Conservation (phyloP, 495 filamentous ascomycete species). For the Polyplosphaeria fusca region DNA sequence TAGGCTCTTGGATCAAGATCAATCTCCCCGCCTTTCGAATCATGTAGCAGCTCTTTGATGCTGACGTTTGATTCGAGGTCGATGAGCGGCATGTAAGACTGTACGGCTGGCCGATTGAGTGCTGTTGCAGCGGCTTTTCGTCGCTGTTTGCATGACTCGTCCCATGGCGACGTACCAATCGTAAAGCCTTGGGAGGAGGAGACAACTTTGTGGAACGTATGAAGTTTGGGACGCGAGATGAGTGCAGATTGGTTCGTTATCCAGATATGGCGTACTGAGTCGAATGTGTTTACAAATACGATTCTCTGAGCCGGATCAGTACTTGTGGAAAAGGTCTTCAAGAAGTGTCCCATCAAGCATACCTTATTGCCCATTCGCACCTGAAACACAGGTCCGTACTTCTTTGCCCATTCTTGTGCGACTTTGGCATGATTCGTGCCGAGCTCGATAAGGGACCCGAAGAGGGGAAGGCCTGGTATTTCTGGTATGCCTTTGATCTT, state of each 20-base stretch:
- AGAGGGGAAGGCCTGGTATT: conserved; percentile 60
- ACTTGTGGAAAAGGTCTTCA: no score
- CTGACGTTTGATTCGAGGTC: conserved; percentile 63
- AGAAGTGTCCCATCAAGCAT: neutral
- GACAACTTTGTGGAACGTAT: conserved; percentile 71
- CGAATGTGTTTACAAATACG: conserved; percentile 67
- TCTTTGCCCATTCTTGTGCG: conserved; percentile 55
- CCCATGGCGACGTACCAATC: conserved; percentile 72
- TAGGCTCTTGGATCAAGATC: conserved; percentile 62
- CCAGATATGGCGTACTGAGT: conserved; percentile 65
- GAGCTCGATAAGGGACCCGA: conserved; percentile 61
- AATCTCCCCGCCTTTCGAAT: conserved; percentile 50
- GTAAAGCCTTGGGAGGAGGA: conserved; percentile 68
- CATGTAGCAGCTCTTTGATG: conserved; percentile 61
- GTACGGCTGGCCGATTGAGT: conserved; percentile 62
- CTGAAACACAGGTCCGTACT: conserved; percentile 66
- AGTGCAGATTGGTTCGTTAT: conserved; percentile 69
- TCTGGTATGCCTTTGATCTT: conserved; percentile 64
- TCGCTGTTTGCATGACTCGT: conserved; percentile 67
- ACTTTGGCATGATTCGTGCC: conserved; percentile 55
- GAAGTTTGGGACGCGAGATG: conserved; percentile 65
- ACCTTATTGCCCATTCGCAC: conserved; percentile 64
- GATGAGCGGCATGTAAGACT: conserved; percentile 68
- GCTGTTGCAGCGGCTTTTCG: conserved; percentile 69
- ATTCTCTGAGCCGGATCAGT: conserved; percentile 60